Base-by-base conservation (phyloP, 2,329 filamentous ascomycete genomes). In the Neurospora sp. region DNA sequence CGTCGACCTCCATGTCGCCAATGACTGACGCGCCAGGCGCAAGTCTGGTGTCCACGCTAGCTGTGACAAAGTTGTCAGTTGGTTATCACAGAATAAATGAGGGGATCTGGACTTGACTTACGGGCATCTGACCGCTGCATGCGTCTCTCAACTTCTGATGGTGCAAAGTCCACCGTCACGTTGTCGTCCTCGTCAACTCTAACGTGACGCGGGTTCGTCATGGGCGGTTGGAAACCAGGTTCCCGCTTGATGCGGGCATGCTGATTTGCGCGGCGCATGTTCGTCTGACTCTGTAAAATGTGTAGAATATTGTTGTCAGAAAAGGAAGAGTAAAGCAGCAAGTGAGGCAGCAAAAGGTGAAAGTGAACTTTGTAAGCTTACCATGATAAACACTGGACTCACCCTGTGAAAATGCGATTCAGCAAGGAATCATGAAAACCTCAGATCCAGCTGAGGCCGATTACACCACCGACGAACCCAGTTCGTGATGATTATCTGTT, bases 31-130 rank as follows among this genome's bases (percentile, higher is more conserved):
- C 33, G 23, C 52, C 52, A 3, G 40, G 43, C 23, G 66, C 68
- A 23, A 33, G 67, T 1, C 72, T 70, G 57, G 77, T 79, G 66
- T 73, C 72, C 15, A 77, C 72, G 62, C 77, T 80, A 57, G 78
- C 78, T 79, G 71, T 36, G 3, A 15, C 15, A 8, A 28, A 19
- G 6, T 19, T 67, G 43, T 72, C 43, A 70, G 69, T 39, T 37
- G 28, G 6, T 10, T 5, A 67, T 70, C 33, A 72, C 65, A 4
- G n/a, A 38, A 8, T n/a, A 11, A 11, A 38, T 33, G 19, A 17
- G 39, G 41, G 17, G 17, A 38, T 10, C 28, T 38, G 8, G 43
- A 38, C 2, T 4, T 2, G 36, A 71, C 72, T 74, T 71, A 75
- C 74, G 75, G 3, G 75, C 75, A 28, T 66, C 69, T 6, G 75